Percentiles rank a stretch among this genome's conserved stretches.
Evolutionary conservation across 805 yeast species (phyloP).

Genomic region (Ogataea trehalophila): DNA sequence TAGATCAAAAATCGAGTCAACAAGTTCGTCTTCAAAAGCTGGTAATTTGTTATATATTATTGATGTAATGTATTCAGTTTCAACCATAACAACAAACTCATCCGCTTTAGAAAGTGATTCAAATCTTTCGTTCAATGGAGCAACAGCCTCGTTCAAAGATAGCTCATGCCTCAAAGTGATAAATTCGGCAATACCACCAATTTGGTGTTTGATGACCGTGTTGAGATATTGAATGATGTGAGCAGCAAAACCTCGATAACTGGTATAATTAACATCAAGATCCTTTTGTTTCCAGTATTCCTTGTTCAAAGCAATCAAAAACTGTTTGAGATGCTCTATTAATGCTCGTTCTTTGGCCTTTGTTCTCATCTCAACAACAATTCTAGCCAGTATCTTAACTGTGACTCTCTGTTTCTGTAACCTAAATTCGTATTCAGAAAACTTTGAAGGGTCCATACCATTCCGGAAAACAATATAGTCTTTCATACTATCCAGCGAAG

Average conservation of each 20-base stretch:
- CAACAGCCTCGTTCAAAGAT: slow-evolving; percentile 13
- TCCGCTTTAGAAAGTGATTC: slow-evolving; percentile 18
- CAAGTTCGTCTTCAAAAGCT: slow-evolving; percentile 15
- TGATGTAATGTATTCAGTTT: slow-evolving; percentile 18
- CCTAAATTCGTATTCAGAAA: slow-evolving; percentile 13
- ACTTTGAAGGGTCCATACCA: slow-evolving; percentile 16
- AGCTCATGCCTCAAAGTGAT: slow-evolving; percentile 16
- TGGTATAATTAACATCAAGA: background rate
- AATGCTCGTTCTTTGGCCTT: background rate
- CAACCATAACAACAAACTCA: slow-evolving; percentile 19
- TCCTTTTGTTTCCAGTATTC: slow-evolving; percentile 15
- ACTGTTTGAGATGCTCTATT: slow-evolving; percentile 5
- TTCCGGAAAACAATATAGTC: slow-evolving; percentile 16
- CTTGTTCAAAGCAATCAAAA: slow-evolving; percentile 11
- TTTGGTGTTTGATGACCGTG: slow-evolving; percentile 15
- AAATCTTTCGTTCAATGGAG: slow-evolving; percentile 22
- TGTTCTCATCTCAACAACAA: slow-evolving; percentile 13
- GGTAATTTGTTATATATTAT: slow-evolving; percentile 8
- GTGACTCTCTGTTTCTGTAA: slow-evolving; percentile 15
- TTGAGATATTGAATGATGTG: slow-evolving; percentile 22
- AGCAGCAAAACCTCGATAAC: slow-evolving; percentile 13
- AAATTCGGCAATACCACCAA: slow-evolving; percentile 17
- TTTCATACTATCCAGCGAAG: slow-evolving; percentile 4
- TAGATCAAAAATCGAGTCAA: slow-evolving; percentile 10
- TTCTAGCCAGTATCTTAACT: slow-evolving; percentile 17